A percentile compares a stretch with the other conserved stretches of the same genome.
phyloP scores from a whole-genome alignment of 352 stramenopile genomes.

The Pythium dissimile region DNA sequence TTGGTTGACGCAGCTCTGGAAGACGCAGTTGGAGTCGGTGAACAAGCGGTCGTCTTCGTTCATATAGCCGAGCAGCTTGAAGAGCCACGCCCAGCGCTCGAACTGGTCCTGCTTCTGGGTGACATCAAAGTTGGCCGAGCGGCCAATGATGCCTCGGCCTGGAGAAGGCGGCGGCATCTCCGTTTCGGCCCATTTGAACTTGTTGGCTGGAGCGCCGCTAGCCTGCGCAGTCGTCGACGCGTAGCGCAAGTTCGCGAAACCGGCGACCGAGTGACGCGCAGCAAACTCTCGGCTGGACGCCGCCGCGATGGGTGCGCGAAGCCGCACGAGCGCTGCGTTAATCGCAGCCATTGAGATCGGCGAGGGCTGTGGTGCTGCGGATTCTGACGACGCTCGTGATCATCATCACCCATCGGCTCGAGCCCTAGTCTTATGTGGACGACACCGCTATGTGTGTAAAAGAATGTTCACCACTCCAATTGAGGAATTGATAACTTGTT shows the following conservation, averaged over 20 bases:
- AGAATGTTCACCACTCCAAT: too few relatives aligned
- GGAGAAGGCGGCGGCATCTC: conserved; percentile 80
- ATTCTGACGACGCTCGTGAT: neutral
- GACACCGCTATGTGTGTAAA: too few relatives aligned
- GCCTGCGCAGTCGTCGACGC: conserved; percentile 16
- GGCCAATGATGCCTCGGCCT: conserved; percentile 60
- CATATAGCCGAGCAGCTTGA: conserved; percentile 83
- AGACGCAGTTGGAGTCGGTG: conserved; percentile 65
- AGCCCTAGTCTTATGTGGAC: too few relatives aligned
- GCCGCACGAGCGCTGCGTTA: neutral
- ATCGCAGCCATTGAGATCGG: neutral
- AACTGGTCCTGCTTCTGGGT: conserved; percentile 55
- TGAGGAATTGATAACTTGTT: too few relatives aligned
- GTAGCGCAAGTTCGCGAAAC: conserved; percentile 17
- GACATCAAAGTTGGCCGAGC: conserved; percentile 81
- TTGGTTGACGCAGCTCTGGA: conserved; percentile 85
- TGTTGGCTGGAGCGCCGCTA: conserved; percentile 19
- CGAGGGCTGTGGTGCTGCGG: neutral
- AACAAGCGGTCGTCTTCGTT: conserved; percentile 83
- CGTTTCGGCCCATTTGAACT: conserved; percentile 70
- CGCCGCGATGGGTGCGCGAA: conserved; percentile 9
- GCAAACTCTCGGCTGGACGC: conserved; percentile 10
- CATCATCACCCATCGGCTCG: too few relatives aligned
- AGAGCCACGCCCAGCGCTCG: conserved; percentile 78
- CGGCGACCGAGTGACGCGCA: conserved; percentile 5